Percentiles rank a stretch among this genome's conserved stretches.
Evolutionary conservation across 306 rosid species (phyloP).

Genomic region (Crataegus laevigata): DNA sequence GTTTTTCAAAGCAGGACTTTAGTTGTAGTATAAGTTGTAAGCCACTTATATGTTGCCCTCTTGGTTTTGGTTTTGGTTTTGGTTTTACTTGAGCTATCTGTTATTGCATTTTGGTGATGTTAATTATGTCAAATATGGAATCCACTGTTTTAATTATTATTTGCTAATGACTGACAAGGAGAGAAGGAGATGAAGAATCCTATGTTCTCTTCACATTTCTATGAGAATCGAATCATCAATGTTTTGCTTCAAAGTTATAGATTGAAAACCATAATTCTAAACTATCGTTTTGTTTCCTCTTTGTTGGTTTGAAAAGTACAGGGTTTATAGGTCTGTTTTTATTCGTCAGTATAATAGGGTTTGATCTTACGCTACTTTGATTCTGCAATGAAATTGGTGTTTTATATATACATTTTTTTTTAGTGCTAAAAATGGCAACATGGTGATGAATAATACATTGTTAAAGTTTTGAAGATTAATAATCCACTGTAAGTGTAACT

Average conservation of each 20-base stretch:
- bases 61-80: neutral
- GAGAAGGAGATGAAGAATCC: neutral
- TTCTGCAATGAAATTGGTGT: neutral
- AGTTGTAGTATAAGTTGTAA: neutral
- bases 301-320: neutral
- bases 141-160: neutral
- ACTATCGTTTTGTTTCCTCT: neutral
- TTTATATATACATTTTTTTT: neutral
- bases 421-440: conserved; percentile 10
- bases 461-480: conserved; percentile 36
- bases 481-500: conserved; percentile 47
- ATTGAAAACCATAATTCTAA: neutral
- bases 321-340: neutral
- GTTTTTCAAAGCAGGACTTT: neutral
- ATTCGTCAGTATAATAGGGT: neutral
- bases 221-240: neutral
- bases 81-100: neutral
- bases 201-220: neutral
- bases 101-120: neutral
- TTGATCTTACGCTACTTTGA: neutral
- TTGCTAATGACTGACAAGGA: neutral
- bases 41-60: neutral
- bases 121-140: neutral
- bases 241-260: neutral
- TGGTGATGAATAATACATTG: conserved; percentile 23